Evolutionary conservation across 208 protist genomes (phyloP).

Genomic region (Wallacemonas sp.): DNA sequence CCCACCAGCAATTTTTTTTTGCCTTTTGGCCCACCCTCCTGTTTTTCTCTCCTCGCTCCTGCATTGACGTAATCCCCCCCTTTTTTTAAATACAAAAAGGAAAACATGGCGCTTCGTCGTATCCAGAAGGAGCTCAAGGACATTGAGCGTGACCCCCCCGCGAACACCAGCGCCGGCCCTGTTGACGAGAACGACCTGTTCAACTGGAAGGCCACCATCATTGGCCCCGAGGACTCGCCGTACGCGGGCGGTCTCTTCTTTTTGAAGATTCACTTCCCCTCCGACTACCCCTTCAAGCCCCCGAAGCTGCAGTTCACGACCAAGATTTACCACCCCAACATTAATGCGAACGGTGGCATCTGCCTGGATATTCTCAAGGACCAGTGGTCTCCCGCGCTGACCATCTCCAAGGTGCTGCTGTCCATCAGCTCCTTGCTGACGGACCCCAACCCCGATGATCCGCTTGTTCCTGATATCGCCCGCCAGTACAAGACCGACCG

Average conservation of each 20-base stretch:
- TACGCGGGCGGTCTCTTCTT: conserved; percentile 98
- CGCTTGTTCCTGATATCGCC: conserved; percentile 98
- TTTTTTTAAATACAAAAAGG: no score
- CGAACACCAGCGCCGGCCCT: conserved; percentile 95
- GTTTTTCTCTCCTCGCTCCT: no score
- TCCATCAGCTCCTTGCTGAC: conserved; percentile 98
- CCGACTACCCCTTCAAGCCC: conserved; percentile 97
- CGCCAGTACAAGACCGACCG: conserved; percentile 95
- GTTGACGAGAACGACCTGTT: conserved; percentile 94
- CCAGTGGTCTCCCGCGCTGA: conserved; percentile 96
- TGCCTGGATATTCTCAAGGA: conserved; percentile 99
- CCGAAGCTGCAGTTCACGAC: conserved; percentile 94
- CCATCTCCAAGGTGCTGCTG: conserved; percentile 98
- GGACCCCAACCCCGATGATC: conserved; percentile 99
- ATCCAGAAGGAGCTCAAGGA: conserved; percentile 97
- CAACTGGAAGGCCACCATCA: conserved; percentile 97
- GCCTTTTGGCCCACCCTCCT: no score
- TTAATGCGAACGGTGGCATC: conserved; percentile 97
- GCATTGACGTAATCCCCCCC: no score
- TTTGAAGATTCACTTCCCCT: conserved; percentile 98
- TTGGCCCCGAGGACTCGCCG: conserved; percentile 95
- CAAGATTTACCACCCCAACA: conserved; percentile 98
- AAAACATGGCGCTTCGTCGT: conserved; percentile 94
- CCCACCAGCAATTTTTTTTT: no score
- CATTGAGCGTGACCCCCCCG: conserved; percentile 94